These are phyloP conservation scores for Setomelanomma holmii DNA, from an alignment of 2,329 filamentous ascomycete species.

Conservation along the genomic window DNA sequence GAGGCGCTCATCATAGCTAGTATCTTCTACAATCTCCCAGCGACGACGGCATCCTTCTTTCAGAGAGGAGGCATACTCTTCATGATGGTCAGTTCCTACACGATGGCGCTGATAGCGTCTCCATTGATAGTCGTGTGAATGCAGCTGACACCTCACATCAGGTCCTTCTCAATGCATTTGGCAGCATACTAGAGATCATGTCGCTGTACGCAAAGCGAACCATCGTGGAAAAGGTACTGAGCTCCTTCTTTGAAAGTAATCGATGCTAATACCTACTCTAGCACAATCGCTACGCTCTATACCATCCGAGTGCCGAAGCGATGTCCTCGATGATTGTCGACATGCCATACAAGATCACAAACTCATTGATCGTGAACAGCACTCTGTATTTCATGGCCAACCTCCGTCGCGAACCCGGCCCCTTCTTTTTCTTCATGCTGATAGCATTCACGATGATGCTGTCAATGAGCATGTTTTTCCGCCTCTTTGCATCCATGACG, in stretches of 20 bases:
- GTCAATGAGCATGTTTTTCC: conserved; percentile 83
- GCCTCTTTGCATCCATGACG: conserved; percentile 75
- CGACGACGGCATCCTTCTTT: conserved; percentile 61
- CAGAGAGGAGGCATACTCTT: conserved; percentile 64
- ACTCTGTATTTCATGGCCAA: conserved; percentile 85
- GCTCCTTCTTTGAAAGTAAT: too few relatives aligned
- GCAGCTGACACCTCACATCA: conserved; percentile 2
- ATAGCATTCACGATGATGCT: conserved; percentile 63
- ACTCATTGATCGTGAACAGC: conserved; percentile 75
- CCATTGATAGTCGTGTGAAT: too few relatives aligned
- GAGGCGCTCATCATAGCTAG: conserved; percentile 70
- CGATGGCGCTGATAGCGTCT: too few relatives aligned
- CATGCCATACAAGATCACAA: conserved; percentile 76
- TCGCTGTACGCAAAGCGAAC: conserved; percentile 78
- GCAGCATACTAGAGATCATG: conserved; percentile 66
- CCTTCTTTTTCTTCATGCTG: conserved; percentile 84
- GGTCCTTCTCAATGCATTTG: conserved; percentile 66
- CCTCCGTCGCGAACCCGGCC: conserved; percentile 71
- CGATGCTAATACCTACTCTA: conserved; percentile 35
- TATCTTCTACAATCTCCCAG: conserved; percentile 61
- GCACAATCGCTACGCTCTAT: conserved; percentile 84
- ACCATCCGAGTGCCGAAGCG: conserved; percentile 85
- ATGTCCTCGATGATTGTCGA: conserved; percentile 82
- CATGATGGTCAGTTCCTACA: conserved; percentile 56
- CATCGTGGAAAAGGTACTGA: conserved; percentile 82